phyloP scores from a whole-genome alignment of 805 yeast genomes.

The Myxozyma vanderwaltii region DNA sequence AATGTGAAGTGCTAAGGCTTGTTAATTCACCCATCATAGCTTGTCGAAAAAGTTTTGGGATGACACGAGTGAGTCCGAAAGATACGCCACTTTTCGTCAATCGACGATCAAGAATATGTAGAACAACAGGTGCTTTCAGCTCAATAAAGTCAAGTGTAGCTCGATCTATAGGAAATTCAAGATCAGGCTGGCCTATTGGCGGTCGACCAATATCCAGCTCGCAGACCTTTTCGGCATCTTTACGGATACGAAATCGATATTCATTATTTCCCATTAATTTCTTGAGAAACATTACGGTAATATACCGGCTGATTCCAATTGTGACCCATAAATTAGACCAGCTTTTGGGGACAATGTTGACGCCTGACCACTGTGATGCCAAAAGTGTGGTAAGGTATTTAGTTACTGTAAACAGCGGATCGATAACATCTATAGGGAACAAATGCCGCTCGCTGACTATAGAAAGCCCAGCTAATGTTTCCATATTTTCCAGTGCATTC shows the following conservation, averaged over 20 bases:
- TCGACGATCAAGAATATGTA: conserved; percentile 81
- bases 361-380: conserved; percentile 91
- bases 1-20: conserved; percentile 77
- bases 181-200: conserved; percentile 75
- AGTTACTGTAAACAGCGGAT: conserved; percentile 72
- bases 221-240: conserved; percentile 65
- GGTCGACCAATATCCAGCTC: conserved; percentile 74
- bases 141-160: conserved; percentile 67
- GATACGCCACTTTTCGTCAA: conserved; percentile 97
- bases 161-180: conserved; percentile 63
- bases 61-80: conserved; percentile 85
- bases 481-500: conserved; percentile 52
- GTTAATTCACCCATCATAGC: conserved; percentile 93
- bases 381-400: conserved; percentile 68
- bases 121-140: conserved; percentile 81
- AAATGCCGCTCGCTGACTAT: conserved; percentile 61
- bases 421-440: conserved; percentile 74
- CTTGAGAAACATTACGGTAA: conserved; percentile 72
- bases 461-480: conserved; percentile 75
- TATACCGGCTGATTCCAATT: conserved; percentile 78
- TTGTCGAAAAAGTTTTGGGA: conserved; percentile 87
- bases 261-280: conserved; percentile 82
- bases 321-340: conserved; percentile 88
- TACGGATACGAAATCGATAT: conserved; percentile 68
- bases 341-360: conserved; percentile 79